A percentile compares a stretch with the other conserved stretches of the same genome.
These are phyloP conservation scores for Chlamydomonas asymmetrica DNA, from an alignment of 139 green algal species.

Conservation along the genomic window DNA sequence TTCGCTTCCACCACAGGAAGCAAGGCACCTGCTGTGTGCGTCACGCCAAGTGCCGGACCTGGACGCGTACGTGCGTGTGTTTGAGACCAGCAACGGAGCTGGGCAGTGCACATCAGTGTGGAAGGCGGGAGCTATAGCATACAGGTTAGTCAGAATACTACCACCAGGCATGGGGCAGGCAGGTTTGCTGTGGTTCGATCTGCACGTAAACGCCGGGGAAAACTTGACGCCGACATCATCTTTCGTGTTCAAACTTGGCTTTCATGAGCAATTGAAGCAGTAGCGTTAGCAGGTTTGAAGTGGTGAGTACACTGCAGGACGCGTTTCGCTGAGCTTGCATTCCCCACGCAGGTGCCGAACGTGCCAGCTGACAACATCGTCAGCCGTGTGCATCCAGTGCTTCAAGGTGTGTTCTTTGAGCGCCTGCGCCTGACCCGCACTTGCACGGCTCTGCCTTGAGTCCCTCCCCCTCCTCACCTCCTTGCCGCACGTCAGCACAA, in stretches of 20 bases:
- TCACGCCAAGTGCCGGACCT: no score
- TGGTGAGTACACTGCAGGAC: not conserved
- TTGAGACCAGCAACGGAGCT: not conserved
- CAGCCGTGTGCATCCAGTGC: constrained; percentile 61
- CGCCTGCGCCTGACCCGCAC: not conserved
- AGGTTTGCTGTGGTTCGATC: not conserved
- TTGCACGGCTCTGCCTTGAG: not conserved
- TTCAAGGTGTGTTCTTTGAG: constrained; percentile 39
- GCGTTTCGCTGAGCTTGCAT: not conserved
- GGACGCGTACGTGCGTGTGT: constrained; percentile 3
- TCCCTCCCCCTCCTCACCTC: no score
- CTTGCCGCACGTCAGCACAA: no score
- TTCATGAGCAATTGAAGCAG: not conserved
- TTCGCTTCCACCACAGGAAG: no score
- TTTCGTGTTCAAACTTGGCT: not conserved
- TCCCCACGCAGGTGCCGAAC: constrained; percentile 48
- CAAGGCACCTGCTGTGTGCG: no score
- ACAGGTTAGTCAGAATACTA: constrained; percentile 10
- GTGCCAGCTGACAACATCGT: constrained; percentile 51
- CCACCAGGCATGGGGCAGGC: not conserved
- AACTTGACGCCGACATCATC: not conserved
- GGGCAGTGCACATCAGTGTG: constrained; percentile 52
- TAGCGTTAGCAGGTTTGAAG: not conserved
- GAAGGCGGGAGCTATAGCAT: constrained; percentile 46
- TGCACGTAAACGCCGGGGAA: not conserved